These are phyloP conservation scores for Wickerhamiella musiphila DNA, from an alignment of 805 yeast genomes.

Conservation along the genomic window DNA sequence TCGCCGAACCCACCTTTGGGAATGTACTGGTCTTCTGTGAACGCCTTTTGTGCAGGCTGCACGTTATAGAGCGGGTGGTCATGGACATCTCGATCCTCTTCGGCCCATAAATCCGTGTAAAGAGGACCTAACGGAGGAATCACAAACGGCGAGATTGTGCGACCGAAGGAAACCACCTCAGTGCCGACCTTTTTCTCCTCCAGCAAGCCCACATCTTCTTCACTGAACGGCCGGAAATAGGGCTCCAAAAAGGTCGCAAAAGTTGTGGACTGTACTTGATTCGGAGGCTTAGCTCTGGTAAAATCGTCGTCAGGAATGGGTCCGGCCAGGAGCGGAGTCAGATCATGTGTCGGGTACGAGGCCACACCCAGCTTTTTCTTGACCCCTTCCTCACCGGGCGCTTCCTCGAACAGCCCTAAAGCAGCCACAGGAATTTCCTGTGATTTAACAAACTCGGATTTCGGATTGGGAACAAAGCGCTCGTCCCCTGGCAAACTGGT, in stretches of 20 bases:
- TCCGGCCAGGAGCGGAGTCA: conserved; percentile 69
- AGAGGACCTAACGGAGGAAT: conserved; percentile 76
- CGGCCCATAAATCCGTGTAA: conserved; percentile 73
- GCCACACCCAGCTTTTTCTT: conserved; percentile 74
- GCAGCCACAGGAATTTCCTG: conserved; percentile 55
- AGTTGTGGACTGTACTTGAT: conserved; percentile 84
- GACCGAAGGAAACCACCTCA: conserved; percentile 18
- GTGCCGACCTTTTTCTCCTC: conserved; percentile 36
- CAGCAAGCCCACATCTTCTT: conserved; percentile 66
- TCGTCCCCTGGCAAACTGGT: conserved; percentile 14
- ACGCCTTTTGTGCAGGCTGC: conserved; percentile 12
- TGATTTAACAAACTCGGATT: conserved; percentile 54
- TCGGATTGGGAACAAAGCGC: conserved; percentile 38
- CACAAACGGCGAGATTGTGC: conserved; percentile 38
- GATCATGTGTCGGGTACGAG: conserved; percentile 67
- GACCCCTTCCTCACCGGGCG: conserved; percentile 56
- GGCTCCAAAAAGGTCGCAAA: conserved; percentile 75
- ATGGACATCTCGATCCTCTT: conserved; percentile 49
- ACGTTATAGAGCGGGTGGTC: conserved; percentile 25
- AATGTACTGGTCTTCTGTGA: conserved; percentile 3
- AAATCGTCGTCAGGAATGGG: conserved; percentile 74
- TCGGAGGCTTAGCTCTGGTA: conserved; percentile 64
- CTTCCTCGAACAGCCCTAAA: conserved; percentile 48
- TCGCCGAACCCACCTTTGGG: conserved; percentile 10
- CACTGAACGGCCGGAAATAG: conserved; percentile 56